Percentiles rank a stretch among this genome's conserved stretches.
phyloP scores from a whole-genome alignment of 306 rosid genomes.

The Hylodesmum podocarpum region DNA sequence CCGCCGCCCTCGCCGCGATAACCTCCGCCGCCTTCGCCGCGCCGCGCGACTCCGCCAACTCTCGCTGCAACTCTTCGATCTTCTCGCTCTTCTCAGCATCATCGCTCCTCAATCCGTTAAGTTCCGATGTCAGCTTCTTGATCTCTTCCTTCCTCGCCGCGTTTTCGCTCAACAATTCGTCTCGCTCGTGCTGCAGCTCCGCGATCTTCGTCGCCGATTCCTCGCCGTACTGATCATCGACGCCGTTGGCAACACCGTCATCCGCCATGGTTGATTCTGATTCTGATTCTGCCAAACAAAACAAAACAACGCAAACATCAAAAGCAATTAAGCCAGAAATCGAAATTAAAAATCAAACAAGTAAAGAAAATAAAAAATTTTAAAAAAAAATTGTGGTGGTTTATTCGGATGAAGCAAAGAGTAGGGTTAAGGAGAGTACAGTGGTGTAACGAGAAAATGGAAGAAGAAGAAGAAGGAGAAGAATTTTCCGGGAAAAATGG shows the following conservation, averaged over 20 bases:
- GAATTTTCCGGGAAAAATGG: slow-evolving; percentile 18
- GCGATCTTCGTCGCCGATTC: slow-evolving; percentile 51
- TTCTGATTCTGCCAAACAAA: slow-evolving; percentile 23
- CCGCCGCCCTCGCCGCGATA: slow-evolving; percentile 64
- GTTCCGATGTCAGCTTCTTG: slow-evolving; percentile 47
- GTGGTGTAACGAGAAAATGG: slow-evolving; percentile 4
- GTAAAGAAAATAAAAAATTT: neutral
- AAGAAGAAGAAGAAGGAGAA: no score
- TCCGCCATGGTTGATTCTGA: slow-evolving; percentile 67
- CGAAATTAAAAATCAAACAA: neutral
- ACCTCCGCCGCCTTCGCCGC: slow-evolving; percentile 42
- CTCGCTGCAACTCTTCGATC: slow-evolving; percentile 51
- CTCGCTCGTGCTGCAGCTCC: slow-evolving; percentile 57
- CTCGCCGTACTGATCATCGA: slow-evolving; percentile 33
- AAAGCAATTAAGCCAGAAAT: neutral
- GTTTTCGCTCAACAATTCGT: slow-evolving; percentile 46
- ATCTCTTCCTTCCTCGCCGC: slow-evolving; percentile 47
- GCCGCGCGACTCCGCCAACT: slow-evolving; percentile 45
- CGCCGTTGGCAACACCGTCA: slow-evolving; percentile 46
- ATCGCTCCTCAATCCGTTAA: slow-evolving; percentile 44
- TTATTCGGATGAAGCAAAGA: neutral
- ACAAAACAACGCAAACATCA: neutral
- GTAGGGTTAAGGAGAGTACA: neutral
- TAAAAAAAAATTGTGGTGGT: neutral
- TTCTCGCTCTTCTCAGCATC: slow-evolving; percentile 46